Evolutionary conservation across 2,329 filamentous ascomycete species (phyloP).

Genomic region (Leptosphaerulina australis): DNA sequence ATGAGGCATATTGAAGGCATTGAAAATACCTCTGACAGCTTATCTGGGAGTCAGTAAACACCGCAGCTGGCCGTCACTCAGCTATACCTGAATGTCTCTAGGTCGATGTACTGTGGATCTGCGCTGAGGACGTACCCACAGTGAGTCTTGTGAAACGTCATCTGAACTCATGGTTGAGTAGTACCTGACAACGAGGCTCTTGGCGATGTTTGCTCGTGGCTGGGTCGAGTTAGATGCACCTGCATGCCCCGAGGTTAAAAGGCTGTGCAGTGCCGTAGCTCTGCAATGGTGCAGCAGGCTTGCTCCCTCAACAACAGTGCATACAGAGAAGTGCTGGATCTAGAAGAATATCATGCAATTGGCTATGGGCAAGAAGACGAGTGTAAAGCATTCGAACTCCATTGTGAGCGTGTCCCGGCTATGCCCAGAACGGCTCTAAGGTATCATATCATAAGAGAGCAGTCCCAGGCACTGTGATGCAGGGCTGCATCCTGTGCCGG

Average conservation of each 20-base stretch:
- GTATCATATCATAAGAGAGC: conserved; percentile 33
- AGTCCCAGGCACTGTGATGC: conserved; percentile 21
- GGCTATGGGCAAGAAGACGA: conserved; percentile 33
- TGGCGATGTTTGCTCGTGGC: no score
- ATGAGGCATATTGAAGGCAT: conserved; percentile 14
- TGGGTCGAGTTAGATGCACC: no score
- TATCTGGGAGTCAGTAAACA: conserved; percentile 11
- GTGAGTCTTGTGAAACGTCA: conserved; percentile 8
- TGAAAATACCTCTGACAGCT: conserved; percentile 18
- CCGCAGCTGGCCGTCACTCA: conserved; percentile 15
- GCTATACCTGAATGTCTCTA: conserved; percentile 16
- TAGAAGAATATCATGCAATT: conserved; percentile 20
- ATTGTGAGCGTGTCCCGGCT: conserved; percentile 42
- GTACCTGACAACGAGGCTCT: conserved; percentile 5
- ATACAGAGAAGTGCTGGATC: neutral
- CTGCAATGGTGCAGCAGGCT: no score
- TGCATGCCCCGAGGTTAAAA: neutral
- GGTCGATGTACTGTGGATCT: conserved; percentile 13
- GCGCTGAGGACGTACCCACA: conserved; percentile 9
- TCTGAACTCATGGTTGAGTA: neutral
- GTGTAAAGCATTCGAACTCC: conserved; percentile 38
- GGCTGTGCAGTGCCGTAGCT: neutral
- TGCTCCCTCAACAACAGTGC: neutral
- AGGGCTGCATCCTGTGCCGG: conserved; percentile 31
- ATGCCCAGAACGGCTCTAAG: conserved; percentile 33